Conservation (phyloP, 345 rosid genomes). For the Citrus cavaleriei region DNA sequence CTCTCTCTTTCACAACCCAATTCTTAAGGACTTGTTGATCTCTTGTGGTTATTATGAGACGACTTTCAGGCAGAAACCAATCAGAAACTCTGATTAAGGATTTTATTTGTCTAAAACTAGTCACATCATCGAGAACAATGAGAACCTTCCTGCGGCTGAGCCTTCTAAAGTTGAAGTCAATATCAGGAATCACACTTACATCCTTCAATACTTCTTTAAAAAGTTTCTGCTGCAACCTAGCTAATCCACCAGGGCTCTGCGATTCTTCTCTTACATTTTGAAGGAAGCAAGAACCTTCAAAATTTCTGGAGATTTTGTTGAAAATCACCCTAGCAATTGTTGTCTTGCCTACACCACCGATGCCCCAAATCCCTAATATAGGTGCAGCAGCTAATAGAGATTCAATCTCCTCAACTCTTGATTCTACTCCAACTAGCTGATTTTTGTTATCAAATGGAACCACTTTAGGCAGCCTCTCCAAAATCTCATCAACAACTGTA, state of each 20-base stretch:
- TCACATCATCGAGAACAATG: neutral
- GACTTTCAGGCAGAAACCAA: neutral
- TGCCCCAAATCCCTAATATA: too few species aligned
- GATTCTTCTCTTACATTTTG: too few species aligned
- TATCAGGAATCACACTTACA: neutral
- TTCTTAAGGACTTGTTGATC: too few species aligned
- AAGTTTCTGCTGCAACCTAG: neutral
- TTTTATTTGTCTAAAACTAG: too few species aligned
- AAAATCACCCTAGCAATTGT: too few species aligned
- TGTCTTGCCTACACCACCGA: too few species aligned
- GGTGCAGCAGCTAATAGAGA: too few species aligned
- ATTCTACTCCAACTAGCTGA: neutral
- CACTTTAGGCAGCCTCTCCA: neutral
- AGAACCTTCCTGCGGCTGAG: neutral
- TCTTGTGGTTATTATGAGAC: too few species aligned
- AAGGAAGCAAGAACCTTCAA: too few species aligned
- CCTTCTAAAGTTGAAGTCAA: neutral
- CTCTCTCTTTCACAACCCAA: too few species aligned
- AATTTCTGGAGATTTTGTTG: too few species aligned
- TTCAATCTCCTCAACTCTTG: too few species aligned
- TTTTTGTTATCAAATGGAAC: neutral
- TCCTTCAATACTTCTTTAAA: neutral
- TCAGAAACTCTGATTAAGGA: neutral
- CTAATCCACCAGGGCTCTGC: neutral
- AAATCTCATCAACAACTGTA: neutral